phyloP scores from a whole-genome alignment of 2,329 filamentous ascomycete genomes.

The Trichoderma citrinoviride region DNA sequence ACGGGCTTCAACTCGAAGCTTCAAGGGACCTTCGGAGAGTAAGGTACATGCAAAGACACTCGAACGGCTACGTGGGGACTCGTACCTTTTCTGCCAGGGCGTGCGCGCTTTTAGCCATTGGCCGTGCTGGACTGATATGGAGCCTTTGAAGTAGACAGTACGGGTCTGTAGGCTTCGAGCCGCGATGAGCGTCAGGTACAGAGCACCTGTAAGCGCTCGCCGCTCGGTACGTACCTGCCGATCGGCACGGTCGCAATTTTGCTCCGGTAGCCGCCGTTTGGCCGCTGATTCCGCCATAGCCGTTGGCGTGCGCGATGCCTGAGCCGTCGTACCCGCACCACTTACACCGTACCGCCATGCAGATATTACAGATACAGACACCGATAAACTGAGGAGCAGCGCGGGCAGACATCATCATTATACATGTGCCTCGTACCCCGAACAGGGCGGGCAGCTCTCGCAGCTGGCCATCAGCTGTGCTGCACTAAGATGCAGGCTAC shows the following conservation, averaged over 20 bases:
- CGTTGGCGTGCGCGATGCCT: not conserved
- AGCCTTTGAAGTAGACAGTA: too few species aligned
- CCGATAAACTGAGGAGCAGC: too few species aligned
- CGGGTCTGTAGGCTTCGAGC: too few species aligned
- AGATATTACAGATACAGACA: too few species aligned
- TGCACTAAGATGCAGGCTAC: not conserved
- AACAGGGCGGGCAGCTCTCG: too few species aligned
- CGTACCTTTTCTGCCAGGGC: not conserved
- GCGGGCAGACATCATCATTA: too few species aligned
- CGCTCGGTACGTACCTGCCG: slow-evolving; percentile 13
- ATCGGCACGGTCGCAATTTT: slow-evolving; percentile 17
- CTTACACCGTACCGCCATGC: too few species aligned
- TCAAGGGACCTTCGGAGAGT: too few species aligned
- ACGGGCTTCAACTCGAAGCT: not conserved
- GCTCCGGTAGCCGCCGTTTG: slow-evolving; percentile 16
- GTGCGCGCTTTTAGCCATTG: not conserved
- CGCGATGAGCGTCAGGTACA: too few species aligned
- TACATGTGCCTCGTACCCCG: too few species aligned
- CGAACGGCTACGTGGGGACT: not conserved
- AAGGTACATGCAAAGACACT: not conserved
- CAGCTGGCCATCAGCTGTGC: too few species aligned
- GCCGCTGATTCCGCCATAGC: slow-evolving; percentile 18
- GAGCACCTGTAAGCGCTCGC: not conserved
- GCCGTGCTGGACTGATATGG: too few species aligned
- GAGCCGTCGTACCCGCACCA: not conserved